phyloP scores from a whole-genome alignment of 2,329 filamentous ascomycete genomes.

The Pezicula neosporulosa region DNA sequence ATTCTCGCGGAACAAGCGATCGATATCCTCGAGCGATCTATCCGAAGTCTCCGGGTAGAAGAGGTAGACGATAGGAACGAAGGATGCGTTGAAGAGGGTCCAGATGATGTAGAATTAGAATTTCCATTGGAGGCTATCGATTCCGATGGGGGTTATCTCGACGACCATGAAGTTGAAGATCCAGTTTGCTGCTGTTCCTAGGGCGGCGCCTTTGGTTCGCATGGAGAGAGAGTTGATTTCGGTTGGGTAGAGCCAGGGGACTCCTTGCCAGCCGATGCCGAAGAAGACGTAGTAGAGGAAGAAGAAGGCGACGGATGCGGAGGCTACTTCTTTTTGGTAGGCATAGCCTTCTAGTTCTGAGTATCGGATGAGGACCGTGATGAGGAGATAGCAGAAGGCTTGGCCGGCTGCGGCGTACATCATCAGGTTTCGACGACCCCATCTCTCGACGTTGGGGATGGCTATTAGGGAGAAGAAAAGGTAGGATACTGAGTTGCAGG shows the following conservation, averaged over 20 bases:
- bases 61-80: constrained; percentile 46
- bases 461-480: constrained; percentile 31
- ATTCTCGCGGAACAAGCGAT: constrained; percentile 1
- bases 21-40: constrained; percentile 8
- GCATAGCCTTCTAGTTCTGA: constrained; percentile 4
- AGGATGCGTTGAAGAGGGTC: constrained; percentile 35
- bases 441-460: constrained; percentile 38
- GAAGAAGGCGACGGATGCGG: constrained; percentile 8
- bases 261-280: constrained; percentile 2
- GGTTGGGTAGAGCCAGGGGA: constrained; percentile 20
- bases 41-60: constrained; percentile 15
- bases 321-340: constrained; percentile 5
- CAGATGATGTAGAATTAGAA: constrained; percentile 41
- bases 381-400: constrained; percentile 27
- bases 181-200: constrained; percentile 33
- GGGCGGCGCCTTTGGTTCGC: constrained; percentile 29
- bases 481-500: constrained; percentile 41
- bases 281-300: constrained; percentile 6
- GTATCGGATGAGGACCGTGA: constrained; percentile 7
- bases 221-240: constrained; percentile 33
- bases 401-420: constrained; percentile 40
- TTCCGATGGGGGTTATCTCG: constrained; percentile 29
- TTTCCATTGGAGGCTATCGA: constrained; percentile 38
- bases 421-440: constrained; percentile 56
- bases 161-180: constrained; percentile 32